Base-by-base conservation (phyloP, 2,329 filamentous ascomycete species). In the Pseudogymnoascus sp. region DNA sequence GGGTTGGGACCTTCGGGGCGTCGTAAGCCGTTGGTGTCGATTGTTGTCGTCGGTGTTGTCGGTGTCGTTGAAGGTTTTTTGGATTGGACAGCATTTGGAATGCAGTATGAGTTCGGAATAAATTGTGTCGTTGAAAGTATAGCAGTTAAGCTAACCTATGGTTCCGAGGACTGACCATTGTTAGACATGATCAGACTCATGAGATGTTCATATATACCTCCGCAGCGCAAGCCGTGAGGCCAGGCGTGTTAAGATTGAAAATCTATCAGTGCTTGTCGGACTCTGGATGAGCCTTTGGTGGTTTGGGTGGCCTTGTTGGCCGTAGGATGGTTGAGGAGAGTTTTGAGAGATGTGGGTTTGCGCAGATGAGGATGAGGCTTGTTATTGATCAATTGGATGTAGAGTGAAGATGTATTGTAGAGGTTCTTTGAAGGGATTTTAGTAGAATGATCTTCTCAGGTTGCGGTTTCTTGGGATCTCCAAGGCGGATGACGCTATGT, bases 171-270 rank as follows among this genome's bases (percentile, higher is more conserved):
- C 78, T 80, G 72, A 59, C 67, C 63, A 61, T 38, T 35, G 23
- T 58, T 37, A 43, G 33, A 52, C 61, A 60, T 58, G 33, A 29
- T 39, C 23, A 61, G 37, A 12, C 37, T 33, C 31, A 41, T 31
- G 11, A 29, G 8, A 33, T n/a, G 16, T 62, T 41, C 45, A 37
- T 37, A 7, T 60, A 39, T 52, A 91, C 89, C 88, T 92, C 87
- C 87, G 87, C 87, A 91, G 86, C 83, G 86, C 87, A 88, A 90
- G 86, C 87, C 85, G 86, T 84, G 82, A 83, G 85, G 88, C 87
- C 88, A 88, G 89, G 88, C 86, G 81, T 78, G 70, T 72, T 67
- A 66, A 73, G 66, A 68, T 70, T 68, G 71, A 72, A 70, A 71
- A 66, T 73, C 77, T 77, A 76, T 80, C 81, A 83, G 78, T 78